Base-by-base conservation (phyloP, 345 rosid species). In the Firmiana major region DNA sequence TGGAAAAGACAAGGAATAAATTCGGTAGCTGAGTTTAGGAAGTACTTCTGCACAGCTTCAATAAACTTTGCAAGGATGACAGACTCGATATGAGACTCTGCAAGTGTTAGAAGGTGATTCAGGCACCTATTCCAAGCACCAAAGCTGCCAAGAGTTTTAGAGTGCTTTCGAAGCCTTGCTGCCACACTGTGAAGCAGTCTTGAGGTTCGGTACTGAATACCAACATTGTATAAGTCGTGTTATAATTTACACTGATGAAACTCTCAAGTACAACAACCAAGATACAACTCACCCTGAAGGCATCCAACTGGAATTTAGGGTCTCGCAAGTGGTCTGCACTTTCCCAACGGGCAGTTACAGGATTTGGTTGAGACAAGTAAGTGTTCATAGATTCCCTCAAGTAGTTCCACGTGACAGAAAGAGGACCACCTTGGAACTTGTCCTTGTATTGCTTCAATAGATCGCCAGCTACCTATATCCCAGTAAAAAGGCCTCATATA, bases 121-220 rank as follows among this genome's bases (percentile, higher is more conserved):
- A 97, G 90, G 90, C 98, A 97, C 82, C 99, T 84, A 80, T 96
- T 96, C 99, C 99, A 96, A 38, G 99, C 97, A 74, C 98, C 98
- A 75, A 97, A 96, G 60, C 82, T 74, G n/a, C 99, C 99, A 9
- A 92, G 95, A 65, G 86, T 88, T 84, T 89, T 90, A 16, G 86
- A 43, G 82, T 97, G 99, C 87, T 94, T 97, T 42, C 82, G 89
- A 57, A 97, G 91, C 80, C 98, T 84, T 70, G 87, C 84, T 15
- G 91, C 95, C 46, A 87, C 98, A 77, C 91, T 97, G 79, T 94
- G 99, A 70, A 94, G 95, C 70, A 97, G 83, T 77, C 95, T 89
- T 55, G 99, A 97, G 46, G 99, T 97, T 78, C 98, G 97, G 77
- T 94, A 92, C 99, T 97, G 93, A 71, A 58, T 53, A 60, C 49